Conservation (phyloP, 2,329 filamentous ascomycete genomes). For the Aspergillus thermomutatus region DNA sequence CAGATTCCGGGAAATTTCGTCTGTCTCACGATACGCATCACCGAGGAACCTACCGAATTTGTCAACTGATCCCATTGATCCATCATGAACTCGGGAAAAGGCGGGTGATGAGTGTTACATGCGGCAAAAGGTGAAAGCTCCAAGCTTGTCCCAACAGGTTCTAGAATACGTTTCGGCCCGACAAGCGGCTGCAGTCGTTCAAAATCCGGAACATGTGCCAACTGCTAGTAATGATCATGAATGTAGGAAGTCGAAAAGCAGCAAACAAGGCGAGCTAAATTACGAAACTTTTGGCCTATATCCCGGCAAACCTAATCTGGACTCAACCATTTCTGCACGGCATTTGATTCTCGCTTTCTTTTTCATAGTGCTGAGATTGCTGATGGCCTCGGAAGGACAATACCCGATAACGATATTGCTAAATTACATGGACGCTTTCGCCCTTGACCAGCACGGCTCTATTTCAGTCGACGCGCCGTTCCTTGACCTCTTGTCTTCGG, state of each 20-base stretch:
- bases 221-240: not conserved
- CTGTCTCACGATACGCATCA: constrained; percentile 2
- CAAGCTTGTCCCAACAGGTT: constrained; percentile 4
- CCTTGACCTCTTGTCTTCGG: constrained; percentile 5
- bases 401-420: constrained; percentile 21
- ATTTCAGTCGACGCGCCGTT: constrained; percentile 11
- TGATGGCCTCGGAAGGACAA: constrained; percentile 10
- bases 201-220: constrained; percentile 3
- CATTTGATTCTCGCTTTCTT: constrained; percentile 6
- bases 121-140: constrained; percentile 16
- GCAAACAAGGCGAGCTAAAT: not conserved
- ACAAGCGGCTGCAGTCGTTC: constrained; percentile 16
- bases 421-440: constrained; percentile 30
- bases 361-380: constrained; percentile 10
- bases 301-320: not conserved
- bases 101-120: constrained; percentile 21
- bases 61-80: constrained; percentile 1
- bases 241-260: not conserved
- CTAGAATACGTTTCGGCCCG: constrained; percentile 23
- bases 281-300: constrained; percentile 1
- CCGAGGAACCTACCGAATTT: constrained; percentile 14
- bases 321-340: constrained; percentile 1
- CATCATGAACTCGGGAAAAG: constrained; percentile 29
- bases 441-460: constrained; percentile 24
- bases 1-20: constrained; percentile 24